These are phyloP conservation scores for Fraxinus pennsylvanica DNA, from an alignment of 257 asterid species.

Conservation along the genomic window DNA sequence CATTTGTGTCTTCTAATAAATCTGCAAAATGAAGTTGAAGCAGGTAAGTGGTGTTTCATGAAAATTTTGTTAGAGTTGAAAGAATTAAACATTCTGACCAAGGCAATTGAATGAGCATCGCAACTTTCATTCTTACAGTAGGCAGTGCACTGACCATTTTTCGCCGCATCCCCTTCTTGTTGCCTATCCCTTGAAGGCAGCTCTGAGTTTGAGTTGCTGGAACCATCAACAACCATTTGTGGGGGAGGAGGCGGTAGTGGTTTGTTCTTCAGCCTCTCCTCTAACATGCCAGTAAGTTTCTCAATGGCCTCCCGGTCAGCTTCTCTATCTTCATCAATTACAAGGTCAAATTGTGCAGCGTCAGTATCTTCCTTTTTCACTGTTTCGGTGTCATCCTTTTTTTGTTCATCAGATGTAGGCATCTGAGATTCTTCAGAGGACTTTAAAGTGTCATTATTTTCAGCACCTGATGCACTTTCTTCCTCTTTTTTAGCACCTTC, in stretches of 20 bases:
- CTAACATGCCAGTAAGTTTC: conserved; percentile 74
- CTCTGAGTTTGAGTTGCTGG: conserved; percentile 46
- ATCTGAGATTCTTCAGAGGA: conserved; percentile 44
- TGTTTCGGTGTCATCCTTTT: conserved; percentile 42
- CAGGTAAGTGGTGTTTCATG: conserved; percentile 24
- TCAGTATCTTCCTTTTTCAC: conserved; percentile 53
- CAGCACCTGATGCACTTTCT: conserved; percentile 50
- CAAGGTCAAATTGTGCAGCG: conserved; percentile 69
- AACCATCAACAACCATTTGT: conserved; percentile 47
- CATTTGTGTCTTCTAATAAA: conserved; percentile 59
- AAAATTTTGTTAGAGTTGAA: conserved; percentile 7
- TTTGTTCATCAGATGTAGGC: conserved; percentile 52
- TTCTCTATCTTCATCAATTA: conserved; percentile 73
- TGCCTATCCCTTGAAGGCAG: conserved; percentile 68
- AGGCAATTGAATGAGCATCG: not conserved
- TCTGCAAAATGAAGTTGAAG: conserved; percentile 41
- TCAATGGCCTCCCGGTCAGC: conserved; percentile 70
- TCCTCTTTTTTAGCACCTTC: conserved; percentile 53
- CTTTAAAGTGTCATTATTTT: conserved; percentile 43
- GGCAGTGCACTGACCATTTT: conserved; percentile 44
- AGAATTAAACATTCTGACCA: not conserved
- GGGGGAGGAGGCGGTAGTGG: conserved; percentile 84
- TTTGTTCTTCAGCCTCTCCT: conserved; percentile 81
- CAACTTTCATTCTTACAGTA: not conserved
- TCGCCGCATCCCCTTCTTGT: conserved; percentile 49